Evolutionary conservation across 306 rosid genomes (phyloP), one percentile per base, ranked within the genome.

Genomic region (Prunus persica): DNA sequence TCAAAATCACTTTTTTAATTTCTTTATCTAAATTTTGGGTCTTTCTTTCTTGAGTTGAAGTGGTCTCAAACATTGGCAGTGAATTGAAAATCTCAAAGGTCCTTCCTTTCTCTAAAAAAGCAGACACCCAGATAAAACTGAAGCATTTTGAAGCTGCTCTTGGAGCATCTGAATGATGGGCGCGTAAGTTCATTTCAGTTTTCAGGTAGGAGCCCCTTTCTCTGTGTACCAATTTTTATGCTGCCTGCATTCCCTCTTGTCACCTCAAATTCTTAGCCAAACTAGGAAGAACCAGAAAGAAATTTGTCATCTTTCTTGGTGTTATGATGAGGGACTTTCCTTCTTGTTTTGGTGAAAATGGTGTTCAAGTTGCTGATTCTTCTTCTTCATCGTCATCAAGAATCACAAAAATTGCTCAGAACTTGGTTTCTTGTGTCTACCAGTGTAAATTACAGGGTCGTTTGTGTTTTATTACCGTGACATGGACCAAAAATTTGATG

Each of bases 321-420:
- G 79, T 63, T 19, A 58, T 47, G 51, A 93, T 93, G 98, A 89
- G 83, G 87, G 98, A 93, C 22, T 93, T 91, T 74, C 97, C 98
- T 78, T 91, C 98, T 80, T 93, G 97, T 80, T 89, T 93, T 73
- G 98, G 98, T 25, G 98, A 93, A 81, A 93, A 84, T 76, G 97
- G 96, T 32, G 87, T 93, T 38, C 98, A 93, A 78, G 86, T 93
- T 67, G 91, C 89, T 14, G 93, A 93, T 81, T 88, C 93, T 18
- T 85, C 87, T 2, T 89, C 93, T 11, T 81, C 82, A 18, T 79
- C 82, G 12, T 79, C 85, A 0, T 87, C 93, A 51, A 85, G 82
- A 24, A 58, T 84, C 22, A 62, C 86, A 57, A 91, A 85, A 87
- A 67, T 82, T 67, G 86, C 97, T 24, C 96, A 89, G 65, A 93